Evolutionary conservation across 2,329 filamentous ascomycete species (phyloP).

Genomic region (Cercospora beticola): DNA sequence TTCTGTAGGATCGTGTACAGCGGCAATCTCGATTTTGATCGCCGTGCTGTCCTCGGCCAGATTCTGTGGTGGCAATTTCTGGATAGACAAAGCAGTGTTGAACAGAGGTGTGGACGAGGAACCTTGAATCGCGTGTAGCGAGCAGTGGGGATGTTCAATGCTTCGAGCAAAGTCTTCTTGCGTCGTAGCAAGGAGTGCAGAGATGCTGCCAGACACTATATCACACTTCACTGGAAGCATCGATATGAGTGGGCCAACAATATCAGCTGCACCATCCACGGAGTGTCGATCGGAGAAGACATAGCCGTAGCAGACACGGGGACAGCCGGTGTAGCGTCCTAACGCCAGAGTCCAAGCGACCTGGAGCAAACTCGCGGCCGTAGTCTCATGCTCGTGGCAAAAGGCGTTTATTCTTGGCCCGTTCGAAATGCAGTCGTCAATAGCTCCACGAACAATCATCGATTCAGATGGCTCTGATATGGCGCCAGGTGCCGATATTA

Average conservation of each 20-base stretch:
- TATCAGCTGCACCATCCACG: neutral
- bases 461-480: neutral
- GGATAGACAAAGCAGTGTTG: neutral
- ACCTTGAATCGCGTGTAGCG: neutral
- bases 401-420: neutral
- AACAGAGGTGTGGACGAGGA: neutral
- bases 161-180: neutral
- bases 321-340: neutral
- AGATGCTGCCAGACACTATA: neutral
- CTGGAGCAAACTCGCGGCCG: neutral
- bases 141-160: neutral
- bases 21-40: neutral
- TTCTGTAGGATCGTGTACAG: neutral
- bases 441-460: neutral
- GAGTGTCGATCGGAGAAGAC: neutral
- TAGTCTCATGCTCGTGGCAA: neutral
- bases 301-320: neutral
- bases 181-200: neutral
- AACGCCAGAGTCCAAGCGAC: neutral
- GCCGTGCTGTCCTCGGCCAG: neutral
- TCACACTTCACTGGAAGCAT: neutral
- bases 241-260: neutral
- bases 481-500: neutral
- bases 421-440: neutral
- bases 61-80: neutral